These are phyloP conservation scores for Eutypa lata DNA, from an alignment of 2,329 filamentous ascomycete species.

Conservation along the genomic window DNA sequence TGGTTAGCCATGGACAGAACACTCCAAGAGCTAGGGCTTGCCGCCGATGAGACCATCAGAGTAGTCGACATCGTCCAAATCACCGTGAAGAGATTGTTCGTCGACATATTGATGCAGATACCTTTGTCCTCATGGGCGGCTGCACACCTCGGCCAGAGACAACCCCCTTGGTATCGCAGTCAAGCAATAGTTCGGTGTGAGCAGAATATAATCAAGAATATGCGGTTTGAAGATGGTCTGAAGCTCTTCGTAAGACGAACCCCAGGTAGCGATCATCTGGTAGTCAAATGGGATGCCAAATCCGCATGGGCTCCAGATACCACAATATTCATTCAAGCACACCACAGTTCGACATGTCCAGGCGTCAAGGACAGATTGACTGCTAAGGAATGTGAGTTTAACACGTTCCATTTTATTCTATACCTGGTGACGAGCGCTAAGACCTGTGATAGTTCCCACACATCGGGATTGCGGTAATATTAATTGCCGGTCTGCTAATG, in stretches of 20 bases:
- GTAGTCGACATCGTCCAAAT: not conserved
- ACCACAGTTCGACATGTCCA: slow-evolving; percentile 4
- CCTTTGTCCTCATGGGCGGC: too few species aligned
- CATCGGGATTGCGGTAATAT: too few species aligned
- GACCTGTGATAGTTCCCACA: too few species aligned
- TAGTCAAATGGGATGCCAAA: slow-evolving; percentile 1
- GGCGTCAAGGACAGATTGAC: not conserved
- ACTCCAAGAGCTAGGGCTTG: slow-evolving; percentile 1
- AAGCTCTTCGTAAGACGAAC: not conserved
- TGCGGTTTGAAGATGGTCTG: slow-evolving; percentile 2
- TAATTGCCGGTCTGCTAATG: not conserved
- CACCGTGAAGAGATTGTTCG: slow-evolving; percentile 5
- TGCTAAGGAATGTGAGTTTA: not conserved
- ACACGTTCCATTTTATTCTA: not conserved
- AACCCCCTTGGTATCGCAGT: slow-evolving; percentile 1
- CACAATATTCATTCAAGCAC: slow-evolving; percentile 3
- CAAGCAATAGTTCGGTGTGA: slow-evolving; percentile 2
- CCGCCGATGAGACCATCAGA: not conserved
- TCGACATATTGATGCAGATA: slow-evolving; percentile 6
- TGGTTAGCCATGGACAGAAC: slow-evolving; percentile 6
- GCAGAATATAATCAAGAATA: slow-evolving; percentile 6
- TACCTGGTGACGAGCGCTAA: too few species aligned
- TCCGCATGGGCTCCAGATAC: slow-evolving; percentile 3
- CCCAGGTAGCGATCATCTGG: not conserved
- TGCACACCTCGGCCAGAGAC: not conserved